Percentiles rank a stretch among this genome's conserved stretches.
Evolutionary conservation across 2,329 filamentous ascomycete genomes (phyloP).

Genomic region (Alternaria panax): DNA sequence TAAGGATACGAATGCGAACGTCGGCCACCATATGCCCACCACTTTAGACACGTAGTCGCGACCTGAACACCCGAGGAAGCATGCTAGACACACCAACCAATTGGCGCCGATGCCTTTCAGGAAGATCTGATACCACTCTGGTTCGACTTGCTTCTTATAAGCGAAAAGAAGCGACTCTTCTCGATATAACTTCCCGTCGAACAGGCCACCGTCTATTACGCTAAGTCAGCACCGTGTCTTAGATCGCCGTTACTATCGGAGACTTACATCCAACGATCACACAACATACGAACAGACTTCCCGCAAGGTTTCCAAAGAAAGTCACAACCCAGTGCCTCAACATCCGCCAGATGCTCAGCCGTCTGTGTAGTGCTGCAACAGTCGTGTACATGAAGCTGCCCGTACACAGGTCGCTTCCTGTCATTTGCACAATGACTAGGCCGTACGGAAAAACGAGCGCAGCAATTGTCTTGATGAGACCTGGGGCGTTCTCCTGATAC

Average conservation of each 20-base stretch:
- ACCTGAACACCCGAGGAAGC: slow-evolving; percentile 29
- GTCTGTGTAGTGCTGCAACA: slow-evolving; percentile 23
- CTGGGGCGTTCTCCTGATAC: slow-evolving; percentile 26
- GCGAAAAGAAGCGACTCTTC: slow-evolving; percentile 29
- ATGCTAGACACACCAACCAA: slow-evolving; percentile 34
- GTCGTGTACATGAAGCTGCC: slow-evolving; percentile 35
- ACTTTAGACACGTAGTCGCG: slow-evolving; percentile 33
- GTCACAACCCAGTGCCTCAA: slow-evolving; percentile 56
- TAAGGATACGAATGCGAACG: slow-evolving; percentile 32
- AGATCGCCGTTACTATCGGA: neutral
- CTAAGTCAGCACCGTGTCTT: neutral
- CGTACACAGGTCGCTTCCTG: slow-evolving; percentile 45
- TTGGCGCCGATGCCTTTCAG: slow-evolving; percentile 32
- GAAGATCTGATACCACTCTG: slow-evolving; percentile 29
- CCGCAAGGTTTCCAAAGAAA: slow-evolving; percentile 60
- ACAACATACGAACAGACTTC: slow-evolving; percentile 57
- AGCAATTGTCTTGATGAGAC: slow-evolving; percentile 40
- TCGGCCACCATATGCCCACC: slow-evolving; percentile 40
- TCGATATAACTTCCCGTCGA: slow-evolving; percentile 38
- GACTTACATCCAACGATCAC: slow-evolving; percentile 59
- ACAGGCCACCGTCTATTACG: slow-evolving; percentile 55
- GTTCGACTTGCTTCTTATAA: slow-evolving; percentile 25
- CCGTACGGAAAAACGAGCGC: slow-evolving; percentile 48
- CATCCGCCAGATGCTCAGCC: slow-evolving; percentile 47
- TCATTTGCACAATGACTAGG: slow-evolving; percentile 42